A percentile compares a stretch with the other conserved stretches of the same genome.
phyloP scores from a whole-genome alignment of 495 filamentous ascomycete species.

The Neurospora sp. region DNA sequence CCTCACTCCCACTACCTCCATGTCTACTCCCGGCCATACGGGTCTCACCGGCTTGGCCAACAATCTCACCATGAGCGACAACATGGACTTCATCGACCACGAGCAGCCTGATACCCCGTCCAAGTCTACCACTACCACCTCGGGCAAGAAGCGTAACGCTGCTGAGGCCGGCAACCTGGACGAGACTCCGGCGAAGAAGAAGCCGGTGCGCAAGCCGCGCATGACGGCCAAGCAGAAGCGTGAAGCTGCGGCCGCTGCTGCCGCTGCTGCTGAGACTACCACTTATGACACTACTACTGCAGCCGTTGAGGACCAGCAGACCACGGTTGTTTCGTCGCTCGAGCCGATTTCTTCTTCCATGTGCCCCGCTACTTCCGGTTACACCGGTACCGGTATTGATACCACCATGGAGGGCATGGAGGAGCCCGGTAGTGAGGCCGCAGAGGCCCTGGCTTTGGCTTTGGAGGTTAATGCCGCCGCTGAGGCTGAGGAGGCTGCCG shows the following conservation, averaged over 20 bases:
- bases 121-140: not conserved
- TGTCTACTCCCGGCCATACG: too few relatives aligned
- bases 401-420: not conserved
- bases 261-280: not conserved
- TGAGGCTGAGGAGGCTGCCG: not conserved
- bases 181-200: not conserved
- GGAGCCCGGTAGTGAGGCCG: not conserved
- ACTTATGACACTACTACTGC: too few relatives aligned
- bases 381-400: not conserved
- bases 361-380: not conserved
- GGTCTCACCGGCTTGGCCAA: not conserved
- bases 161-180: not conserved
- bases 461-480: not conserved
- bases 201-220: not conserved
- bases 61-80: not conserved
- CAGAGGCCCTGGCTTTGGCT: not conserved
- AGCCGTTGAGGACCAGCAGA: not conserved
- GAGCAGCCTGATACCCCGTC: not conserved
- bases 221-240: not conserved
- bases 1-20: not conserved
- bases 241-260: not conserved
- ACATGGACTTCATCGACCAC: not conserved
- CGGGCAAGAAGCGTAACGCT: not conserved
- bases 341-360: not conserved
- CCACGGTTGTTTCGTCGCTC: not conserved